Conservation (phyloP, 2,329 filamentous ascomycete genomes). For the Coniochaeta ligniaria region DNA sequence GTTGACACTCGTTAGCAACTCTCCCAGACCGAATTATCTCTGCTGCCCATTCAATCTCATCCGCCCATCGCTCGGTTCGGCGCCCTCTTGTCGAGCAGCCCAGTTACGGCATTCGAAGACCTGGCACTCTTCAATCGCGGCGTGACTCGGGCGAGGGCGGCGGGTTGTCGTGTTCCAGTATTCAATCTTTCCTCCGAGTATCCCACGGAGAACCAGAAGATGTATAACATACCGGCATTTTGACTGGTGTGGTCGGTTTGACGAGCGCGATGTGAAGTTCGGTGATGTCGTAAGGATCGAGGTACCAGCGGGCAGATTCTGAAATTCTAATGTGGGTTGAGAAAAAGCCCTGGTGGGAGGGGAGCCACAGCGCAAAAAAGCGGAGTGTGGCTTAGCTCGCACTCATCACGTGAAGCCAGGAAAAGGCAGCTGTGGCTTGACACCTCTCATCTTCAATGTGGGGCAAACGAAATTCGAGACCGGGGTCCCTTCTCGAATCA, state of each 20-base stretch:
- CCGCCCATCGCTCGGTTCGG: not conserved
- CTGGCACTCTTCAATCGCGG: not conserved
- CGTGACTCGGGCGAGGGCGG: not conserved
- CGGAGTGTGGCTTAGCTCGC: not conserved
- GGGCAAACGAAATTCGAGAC: not conserved
- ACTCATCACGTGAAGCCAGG: not conserved
- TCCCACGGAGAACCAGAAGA: not conserved
- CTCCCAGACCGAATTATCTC: not conserved
- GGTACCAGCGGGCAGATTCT: not conserved
- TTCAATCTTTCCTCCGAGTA: not conserved
- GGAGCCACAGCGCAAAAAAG: not conserved
- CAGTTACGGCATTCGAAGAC: not conserved
- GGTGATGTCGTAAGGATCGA: slow-evolving; percentile 2
- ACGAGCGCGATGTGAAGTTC: slow-evolving; percentile 1
- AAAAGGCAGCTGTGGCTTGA: not conserved
- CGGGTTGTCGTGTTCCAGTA: not conserved
- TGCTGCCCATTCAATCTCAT: not conserved
- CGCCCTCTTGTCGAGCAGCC: not conserved
- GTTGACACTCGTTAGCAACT: not conserved
- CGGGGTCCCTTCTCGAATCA: not conserved
- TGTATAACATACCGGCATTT: slow-evolving; percentile 29
- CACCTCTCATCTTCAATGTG: not conserved
- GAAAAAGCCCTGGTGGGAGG: slow-evolving; percentile 2
- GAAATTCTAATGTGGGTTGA: slow-evolving; percentile 2
- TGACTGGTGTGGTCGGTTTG: slow-evolving; percentile 24